A percentile compares a stretch with the other conserved stretches of the same genome.
Conservation (phyloP, 1,284 basidiomycete genomes). For the Anthracocystis panici-leucophaei region DNA sequence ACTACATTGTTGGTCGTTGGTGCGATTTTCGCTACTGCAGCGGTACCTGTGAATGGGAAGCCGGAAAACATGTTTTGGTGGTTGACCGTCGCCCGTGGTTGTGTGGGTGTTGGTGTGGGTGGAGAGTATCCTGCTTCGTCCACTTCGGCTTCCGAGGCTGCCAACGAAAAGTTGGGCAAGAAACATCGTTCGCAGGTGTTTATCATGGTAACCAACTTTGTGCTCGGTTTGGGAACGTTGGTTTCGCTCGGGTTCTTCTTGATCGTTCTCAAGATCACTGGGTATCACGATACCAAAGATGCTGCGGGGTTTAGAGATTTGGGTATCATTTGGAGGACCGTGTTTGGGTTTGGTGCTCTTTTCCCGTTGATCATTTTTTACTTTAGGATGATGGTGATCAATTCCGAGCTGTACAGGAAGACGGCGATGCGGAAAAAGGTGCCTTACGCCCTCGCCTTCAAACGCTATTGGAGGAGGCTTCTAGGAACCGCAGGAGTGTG, state of each 20-base stretch:
- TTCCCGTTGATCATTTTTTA: constrained; percentile 79
- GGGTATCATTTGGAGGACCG: constrained; percentile 80
- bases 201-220: constrained; percentile 79
- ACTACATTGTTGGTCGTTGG: constrained; percentile 80
- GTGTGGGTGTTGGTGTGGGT: constrained; percentile 80
- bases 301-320: constrained; percentile 75
- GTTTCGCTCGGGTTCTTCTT: constrained; percentile 79
- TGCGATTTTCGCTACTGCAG: constrained; percentile 79
- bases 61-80: constrained; percentile 79
- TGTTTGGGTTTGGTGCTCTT: constrained; percentile 79
- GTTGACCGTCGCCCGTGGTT: constrained; percentile 79
- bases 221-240: constrained; percentile 72
- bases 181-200: constrained; percentile 79
- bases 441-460: constrained; percentile 77
- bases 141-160: constrained; percentile 78
- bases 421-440: constrained; percentile 71
- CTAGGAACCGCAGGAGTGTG: constrained; percentile 51
- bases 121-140: constrained; percentile 83
- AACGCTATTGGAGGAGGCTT: constrained; percentile 75
- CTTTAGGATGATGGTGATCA: constrained; percentile 72
- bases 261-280: constrained; percentile 75
- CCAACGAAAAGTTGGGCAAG: constrained; percentile 77
- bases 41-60: constrained; percentile 76
- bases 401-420: constrained; percentile 41
- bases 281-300: constrained; percentile 34